Conservation (phyloP, 768 basidiomycete genomes). For the Psilocybe cubensis region DNA sequence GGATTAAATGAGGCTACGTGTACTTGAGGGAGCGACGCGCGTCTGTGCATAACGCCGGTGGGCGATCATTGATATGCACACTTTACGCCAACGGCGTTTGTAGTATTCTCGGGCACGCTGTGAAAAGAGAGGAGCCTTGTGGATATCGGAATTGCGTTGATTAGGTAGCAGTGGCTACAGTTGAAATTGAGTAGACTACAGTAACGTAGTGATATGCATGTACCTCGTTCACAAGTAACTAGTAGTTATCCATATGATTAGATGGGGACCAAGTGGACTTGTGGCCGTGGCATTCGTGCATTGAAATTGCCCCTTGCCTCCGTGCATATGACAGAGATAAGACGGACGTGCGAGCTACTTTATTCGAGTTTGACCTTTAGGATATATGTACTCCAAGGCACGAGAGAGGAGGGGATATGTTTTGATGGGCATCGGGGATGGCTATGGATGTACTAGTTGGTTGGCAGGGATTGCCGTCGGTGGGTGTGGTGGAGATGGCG, state of each 20-base stretch:
- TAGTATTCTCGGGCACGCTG: too few relatives aligned
- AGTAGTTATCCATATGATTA: neutral
- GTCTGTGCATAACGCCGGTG: too few relatives aligned
- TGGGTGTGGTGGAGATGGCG: neutral
- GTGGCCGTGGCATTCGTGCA: too few relatives aligned
- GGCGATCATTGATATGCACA: too few relatives aligned
- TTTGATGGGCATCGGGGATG: too few relatives aligned
- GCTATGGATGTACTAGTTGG: neutral
- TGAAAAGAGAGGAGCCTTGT: too few relatives aligned
- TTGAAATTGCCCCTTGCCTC: neutral
- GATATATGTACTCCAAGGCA: neutral
- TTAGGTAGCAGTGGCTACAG: neutral
- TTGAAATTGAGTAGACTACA: neutral
- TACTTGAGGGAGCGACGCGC: too few relatives aligned
- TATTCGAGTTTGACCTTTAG: neutral
- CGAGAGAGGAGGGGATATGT: too few relatives aligned
- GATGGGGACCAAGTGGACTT: too few relatives aligned
- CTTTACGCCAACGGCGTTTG: too few relatives aligned
- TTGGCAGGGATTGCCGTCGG: neutral
- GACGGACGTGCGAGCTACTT: neutral
- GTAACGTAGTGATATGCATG: neutral
- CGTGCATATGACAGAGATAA: neutral
- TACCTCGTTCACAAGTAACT: neutral
- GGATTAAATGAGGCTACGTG: too few relatives aligned
- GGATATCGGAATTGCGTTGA: neutral